phyloP scores from a whole-genome alignment of 768 basidiomycete species.

The Pulveroboletus sp. region DNA sequence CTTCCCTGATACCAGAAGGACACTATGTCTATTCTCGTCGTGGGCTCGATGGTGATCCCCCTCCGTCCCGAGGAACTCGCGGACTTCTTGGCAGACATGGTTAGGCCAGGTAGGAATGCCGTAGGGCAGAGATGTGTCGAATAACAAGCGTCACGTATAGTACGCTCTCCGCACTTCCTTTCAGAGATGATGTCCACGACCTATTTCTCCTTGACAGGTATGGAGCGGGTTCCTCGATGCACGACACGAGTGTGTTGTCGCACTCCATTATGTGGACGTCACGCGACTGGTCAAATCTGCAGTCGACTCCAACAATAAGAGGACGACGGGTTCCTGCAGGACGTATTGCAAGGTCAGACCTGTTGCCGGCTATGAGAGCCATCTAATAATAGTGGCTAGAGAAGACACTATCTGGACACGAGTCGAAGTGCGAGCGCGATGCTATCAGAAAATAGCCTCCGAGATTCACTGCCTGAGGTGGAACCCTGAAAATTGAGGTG shows the following conservation, averaged over 20 bases:
- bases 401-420: neutral
- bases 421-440: neutral
- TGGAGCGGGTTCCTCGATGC: neutral
- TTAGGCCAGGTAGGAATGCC: neutral
- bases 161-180: neutral
- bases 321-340: neutral
- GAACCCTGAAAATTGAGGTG: neutral
- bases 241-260: neutral
- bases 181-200: neutral
- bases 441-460: neutral
- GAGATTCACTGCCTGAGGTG: neutral
- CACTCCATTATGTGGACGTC: neutral
- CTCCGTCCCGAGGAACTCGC: neutral
- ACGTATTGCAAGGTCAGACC: neutral
- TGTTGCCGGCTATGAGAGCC: neutral
- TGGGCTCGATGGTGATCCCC: neutral
- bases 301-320: neutral
- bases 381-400: neutral
- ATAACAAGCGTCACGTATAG: no score
- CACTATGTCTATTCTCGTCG: neutral
- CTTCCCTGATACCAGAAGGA: neutral
- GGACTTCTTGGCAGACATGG: neutral
- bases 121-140: neutral
- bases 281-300: conserved; percentile 1
- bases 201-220: neutral